Evolutionary conservation across 2,329 filamentous ascomycete species (phyloP).

Genomic region (Aspergillus japonicus): DNA sequence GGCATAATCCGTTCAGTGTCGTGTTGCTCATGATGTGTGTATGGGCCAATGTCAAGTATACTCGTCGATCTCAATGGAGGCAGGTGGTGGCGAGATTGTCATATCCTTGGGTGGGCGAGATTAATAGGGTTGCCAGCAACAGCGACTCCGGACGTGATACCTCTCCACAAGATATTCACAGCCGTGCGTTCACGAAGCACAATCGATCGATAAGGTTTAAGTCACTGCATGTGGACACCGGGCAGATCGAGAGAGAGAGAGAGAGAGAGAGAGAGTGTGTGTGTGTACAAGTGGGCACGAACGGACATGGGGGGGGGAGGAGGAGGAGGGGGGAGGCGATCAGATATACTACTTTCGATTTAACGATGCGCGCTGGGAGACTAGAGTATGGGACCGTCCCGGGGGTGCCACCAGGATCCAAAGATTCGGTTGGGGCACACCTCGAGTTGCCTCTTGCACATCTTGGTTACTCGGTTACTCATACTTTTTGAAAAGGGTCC

Average conservation of each 20-base stretch:
- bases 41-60: background rate
- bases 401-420: background rate
- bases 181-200: constrained; percentile 17
- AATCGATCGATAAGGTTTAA: constrained; percentile 4
- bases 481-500: constrained; percentile 8
- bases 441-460: constrained; percentile 2
- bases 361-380: constrained; percentile 5
- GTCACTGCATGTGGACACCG: constrained; percentile 12
- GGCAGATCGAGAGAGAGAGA: constrained; percentile 8
- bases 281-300: constrained; percentile 8
- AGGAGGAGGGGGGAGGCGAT: constrained; percentile 17
- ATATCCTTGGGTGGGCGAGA: constrained; percentile 14
- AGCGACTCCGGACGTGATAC: constrained; percentile 13
- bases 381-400: background rate
- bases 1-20: constrained; percentile 54
- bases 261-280: background rate
- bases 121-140: background rate
- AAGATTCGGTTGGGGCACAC: constrained; percentile 13
- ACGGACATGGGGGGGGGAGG: constrained; percentile 10
- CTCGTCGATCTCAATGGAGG: constrained; percentile 1
- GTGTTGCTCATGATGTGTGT: constrained; percentile 23
- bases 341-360: constrained; percentile 21
- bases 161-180: constrained; percentile 22
- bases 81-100: constrained; percentile 12
- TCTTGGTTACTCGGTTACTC: constrained; percentile 2